Base-by-base conservation (phyloP, 306 rosid genomes). In the Vigna trinervia region DNA sequence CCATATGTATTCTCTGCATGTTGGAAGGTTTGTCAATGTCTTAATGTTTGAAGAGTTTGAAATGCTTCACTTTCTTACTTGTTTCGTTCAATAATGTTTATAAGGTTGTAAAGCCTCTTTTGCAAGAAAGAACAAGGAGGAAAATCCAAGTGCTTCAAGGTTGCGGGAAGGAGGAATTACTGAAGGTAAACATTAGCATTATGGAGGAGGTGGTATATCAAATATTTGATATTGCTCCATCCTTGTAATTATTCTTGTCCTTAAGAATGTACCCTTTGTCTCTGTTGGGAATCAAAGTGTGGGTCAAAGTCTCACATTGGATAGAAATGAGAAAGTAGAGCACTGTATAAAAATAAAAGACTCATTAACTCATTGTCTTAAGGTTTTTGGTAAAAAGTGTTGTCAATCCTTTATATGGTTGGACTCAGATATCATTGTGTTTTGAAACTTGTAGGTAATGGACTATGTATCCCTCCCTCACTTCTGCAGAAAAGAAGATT, bases 1-100 rank as follows among this genome's bases (percentile, higher is more conserved):
- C 99, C 99, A 1, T 91, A 89, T 70, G 84, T 96, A 77, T 96
- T 96, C 91, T 89, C 98, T 0, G 98, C 99, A 52, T 96, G 99
- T 81, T 96, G 99, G 99, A 96, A 88, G 99, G 99, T 96, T 85
- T 78, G 92, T 83, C 71, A 47, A 15, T 23, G 1, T 45, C 77
- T 30, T 53, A 12, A 5, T 43, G 41, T 68, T 67, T 41, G 6
- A 32, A 53, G 74, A 59, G 41, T 71, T 67, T 68, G 30, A 30
- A 8, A 30, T 68, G 17, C 57, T 78, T 62, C 71, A 57, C n/a
- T 68, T 46, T 6, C 36, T 10, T 34, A 52, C 45, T 68, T 76
- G 28, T 26, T 50, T 66, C 15, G 54, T 65, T 64, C 12, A 17
- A 45, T 75, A 14, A 76, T 45, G 32, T 66, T 71, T 73, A 50